A percentile compares a stretch with the other conserved stretches of the same genome.
These are phyloP conservation scores for Podila horticola DNA, from an alignment of 192 early-diverging fungal species.

Conservation along the genomic window DNA sequence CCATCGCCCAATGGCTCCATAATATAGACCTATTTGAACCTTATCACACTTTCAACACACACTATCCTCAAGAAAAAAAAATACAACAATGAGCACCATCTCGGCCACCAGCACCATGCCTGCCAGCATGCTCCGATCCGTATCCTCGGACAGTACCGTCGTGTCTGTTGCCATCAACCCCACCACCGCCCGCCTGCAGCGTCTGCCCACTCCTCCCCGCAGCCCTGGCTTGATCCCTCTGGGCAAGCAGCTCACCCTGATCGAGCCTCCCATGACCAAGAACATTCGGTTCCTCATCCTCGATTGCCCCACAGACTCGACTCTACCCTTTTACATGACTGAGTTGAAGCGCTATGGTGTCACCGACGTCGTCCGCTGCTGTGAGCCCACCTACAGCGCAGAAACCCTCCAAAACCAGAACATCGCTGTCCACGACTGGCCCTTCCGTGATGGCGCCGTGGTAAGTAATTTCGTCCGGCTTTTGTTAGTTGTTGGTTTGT, in stretches of 20 bases:
- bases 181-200: conserved; percentile 25
- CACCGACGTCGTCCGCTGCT: conserved; percentile 91
- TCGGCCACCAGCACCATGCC: conserved; percentile 5
- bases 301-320: conserved; percentile 90
- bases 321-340: conserved; percentile 76
- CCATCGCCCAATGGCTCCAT: too few relatives aligned
- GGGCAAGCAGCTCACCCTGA: conserved; percentile 70
- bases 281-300: conserved; percentile 88
- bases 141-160: conserved; percentile 21
- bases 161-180: conserved; percentile 16
- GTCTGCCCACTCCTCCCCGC: conserved; percentile 48
- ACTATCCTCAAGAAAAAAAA: neutral
- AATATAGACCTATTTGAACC: neutral
- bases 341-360: conserved; percentile 80
- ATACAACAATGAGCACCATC: conserved; percentile 17
- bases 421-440: conserved; percentile 88
- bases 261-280: conserved; percentile 63
- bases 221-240: conserved; percentile 54
- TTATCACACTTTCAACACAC: neutral
- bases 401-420: conserved; percentile 64
- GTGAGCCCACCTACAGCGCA: conserved; percentile 87
- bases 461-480: conserved; percentile 36
- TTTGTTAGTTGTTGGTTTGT: neutral
- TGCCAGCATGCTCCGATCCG: conserved; percentile 10
- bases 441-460: conserved; percentile 91